These are phyloP conservation scores for Scortechinia acanthostroma DNA, from an alignment of 2,329 filamentous ascomycete species.

Conservation along the genomic window DNA sequence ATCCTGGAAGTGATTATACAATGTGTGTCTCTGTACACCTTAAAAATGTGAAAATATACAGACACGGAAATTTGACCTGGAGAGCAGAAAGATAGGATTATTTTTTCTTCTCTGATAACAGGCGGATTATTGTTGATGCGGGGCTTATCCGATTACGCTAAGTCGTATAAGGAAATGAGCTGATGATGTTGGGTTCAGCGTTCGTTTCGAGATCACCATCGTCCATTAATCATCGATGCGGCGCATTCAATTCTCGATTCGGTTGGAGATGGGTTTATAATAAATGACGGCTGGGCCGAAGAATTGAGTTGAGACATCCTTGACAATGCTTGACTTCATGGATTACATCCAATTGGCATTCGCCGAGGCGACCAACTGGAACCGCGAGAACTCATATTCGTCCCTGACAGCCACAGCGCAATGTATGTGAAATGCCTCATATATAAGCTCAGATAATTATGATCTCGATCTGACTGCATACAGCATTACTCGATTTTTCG, in stretches of 20 bases:
- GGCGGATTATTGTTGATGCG: neutral
- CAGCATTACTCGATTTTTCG: slow-evolving; percentile 58
- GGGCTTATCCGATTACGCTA: neutral
- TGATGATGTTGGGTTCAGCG: too few species aligned
- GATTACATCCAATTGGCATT: slow-evolving; percentile 66
- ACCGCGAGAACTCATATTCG: slow-evolving; percentile 63
- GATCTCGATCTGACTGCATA: neutral
- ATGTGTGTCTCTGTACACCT: too few species aligned
- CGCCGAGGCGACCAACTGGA: slow-evolving; percentile 57
- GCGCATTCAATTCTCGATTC: too few species aligned
- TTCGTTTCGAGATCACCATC: too few species aligned
- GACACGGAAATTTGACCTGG: too few species aligned
- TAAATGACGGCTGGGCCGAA: too few species aligned
- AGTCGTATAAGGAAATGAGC: neutral
- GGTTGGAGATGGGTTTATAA: too few species aligned
- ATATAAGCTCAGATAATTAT: slow-evolving; percentile 4
- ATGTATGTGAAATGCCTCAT: slow-evolving; percentile 25
- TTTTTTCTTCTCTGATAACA: slow-evolving; percentile 3
- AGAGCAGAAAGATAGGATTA: neutral
- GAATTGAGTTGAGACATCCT: too few species aligned
- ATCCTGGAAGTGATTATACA: neutral
- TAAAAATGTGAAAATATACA: too few species aligned
- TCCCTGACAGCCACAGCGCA: slow-evolving; percentile 56
- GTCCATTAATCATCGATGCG: too few species aligned
- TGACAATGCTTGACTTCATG: slow-evolving; percentile 64